Evolutionary conservation across 108 stramenopile species (phyloP).

Genomic region (Chaetoceros tenuissimus): DNA sequence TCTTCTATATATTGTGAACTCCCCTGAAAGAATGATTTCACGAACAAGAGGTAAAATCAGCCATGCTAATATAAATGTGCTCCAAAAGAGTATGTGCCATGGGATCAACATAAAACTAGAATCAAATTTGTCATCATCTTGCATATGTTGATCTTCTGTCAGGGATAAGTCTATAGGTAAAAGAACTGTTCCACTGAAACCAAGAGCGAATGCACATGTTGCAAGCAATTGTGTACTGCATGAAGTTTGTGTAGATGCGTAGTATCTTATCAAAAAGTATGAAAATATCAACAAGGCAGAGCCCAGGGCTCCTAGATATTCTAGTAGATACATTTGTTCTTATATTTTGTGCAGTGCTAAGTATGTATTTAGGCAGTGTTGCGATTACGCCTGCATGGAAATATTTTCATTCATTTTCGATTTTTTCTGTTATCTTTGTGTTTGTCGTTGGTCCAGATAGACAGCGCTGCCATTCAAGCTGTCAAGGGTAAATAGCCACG

Average conservation of each 20-base stretch:
- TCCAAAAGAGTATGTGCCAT: conserved; percentile 58
- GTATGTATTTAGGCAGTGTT: too few relatives aligned
- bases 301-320: neutral
- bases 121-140: conserved; percentile 2
- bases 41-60: conserved; percentile 52
- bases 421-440: too few relatives aligned
- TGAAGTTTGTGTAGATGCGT: neutral
- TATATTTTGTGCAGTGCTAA: too few relatives aligned
- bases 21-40: conserved; percentile 47
- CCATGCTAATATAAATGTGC: conserved; percentile 74
- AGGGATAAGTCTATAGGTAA: conserved; percentile 38
- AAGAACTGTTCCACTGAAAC: conserved; percentile 28
- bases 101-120: conserved; percentile 32
- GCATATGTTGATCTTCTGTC: neutral
- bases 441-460: too few relatives aligned
- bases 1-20: conserved; percentile 42
- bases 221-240: neutral
- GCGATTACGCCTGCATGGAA: too few relatives aligned
- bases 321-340: neutral
- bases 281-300: neutral
- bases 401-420: too few relatives aligned
- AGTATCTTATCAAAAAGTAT: neutral
- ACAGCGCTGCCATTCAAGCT: too few relatives aligned
- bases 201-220: conserved; percentile 16
- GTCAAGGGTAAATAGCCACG: too few relatives aligned